phyloP scores from a whole-genome alignment of 2,329 filamentous ascomycete species.

The Thermothelomyces thermophilus region DNA sequence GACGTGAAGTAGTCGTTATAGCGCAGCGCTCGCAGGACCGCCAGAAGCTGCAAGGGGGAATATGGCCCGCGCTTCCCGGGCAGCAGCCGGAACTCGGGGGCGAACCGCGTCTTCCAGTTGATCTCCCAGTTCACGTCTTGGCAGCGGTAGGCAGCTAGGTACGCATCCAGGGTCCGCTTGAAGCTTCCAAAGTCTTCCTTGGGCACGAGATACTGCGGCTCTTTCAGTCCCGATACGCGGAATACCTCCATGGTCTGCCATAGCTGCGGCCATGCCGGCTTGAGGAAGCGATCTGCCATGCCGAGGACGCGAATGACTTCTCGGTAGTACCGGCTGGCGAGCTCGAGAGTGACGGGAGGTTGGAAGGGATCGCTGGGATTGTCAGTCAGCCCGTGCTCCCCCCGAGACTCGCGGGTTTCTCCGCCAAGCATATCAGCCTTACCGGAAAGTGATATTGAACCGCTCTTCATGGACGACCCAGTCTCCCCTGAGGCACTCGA shows the following conservation, averaged over 20 bases:
- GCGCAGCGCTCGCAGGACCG: constrained; percentile 48
- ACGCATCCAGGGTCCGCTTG: constrained; percentile 48
- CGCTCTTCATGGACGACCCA: constrained; percentile 48
- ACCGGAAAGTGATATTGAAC: constrained; percentile 51
- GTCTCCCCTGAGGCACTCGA: constrained; percentile 46
- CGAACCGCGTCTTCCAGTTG: constrained; percentile 39
- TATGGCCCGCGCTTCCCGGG: constrained; percentile 38
- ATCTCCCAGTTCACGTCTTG: constrained; percentile 46
- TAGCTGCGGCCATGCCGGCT: constrained; percentile 52
- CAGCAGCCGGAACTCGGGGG: constrained; percentile 50
- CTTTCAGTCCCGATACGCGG: constrained; percentile 45
- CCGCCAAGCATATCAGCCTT: constrained; percentile 22
- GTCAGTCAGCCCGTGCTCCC: too few relatives aligned
- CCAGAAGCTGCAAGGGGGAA: constrained; percentile 46
- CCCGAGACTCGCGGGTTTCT: neutral
- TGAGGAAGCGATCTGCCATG: constrained; percentile 48
- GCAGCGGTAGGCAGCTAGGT: constrained; percentile 47
- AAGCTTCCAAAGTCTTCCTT: constrained; percentile 49
- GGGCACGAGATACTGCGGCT: constrained; percentile 47
- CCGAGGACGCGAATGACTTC: constrained; percentile 49
- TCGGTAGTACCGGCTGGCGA: constrained; percentile 49
- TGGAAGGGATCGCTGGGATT: constrained; percentile 29
- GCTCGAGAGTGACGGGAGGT: constrained; percentile 31
- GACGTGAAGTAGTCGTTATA: constrained; percentile 56
- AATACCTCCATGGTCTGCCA: constrained; percentile 49